Base-by-base conservation (phyloP, 1,284 basidiomycete species). In the Marasmius tenuissimus region DNA sequence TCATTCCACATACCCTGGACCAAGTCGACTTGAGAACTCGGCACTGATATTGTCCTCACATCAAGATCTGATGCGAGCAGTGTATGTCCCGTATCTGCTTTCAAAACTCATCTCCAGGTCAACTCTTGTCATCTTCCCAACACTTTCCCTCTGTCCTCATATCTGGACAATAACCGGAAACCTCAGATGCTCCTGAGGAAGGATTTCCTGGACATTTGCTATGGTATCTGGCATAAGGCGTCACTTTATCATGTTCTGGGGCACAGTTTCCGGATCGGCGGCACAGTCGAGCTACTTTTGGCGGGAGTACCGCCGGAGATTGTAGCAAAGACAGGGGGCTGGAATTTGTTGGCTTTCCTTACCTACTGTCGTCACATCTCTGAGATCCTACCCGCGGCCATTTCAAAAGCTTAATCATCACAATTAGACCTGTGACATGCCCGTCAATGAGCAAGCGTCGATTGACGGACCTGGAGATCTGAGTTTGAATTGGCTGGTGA, bases 361-460 rank as follows among this genome's bases (percentile, higher is more conserved):
- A 55, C 65, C 7, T 75, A 75, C 56, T 74, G 72, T 72, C 53
- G n/a, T n/a, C n/a, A n/a, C n/a, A n/a, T n/a, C n/a, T n/a, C n/a
- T n/a, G n/a, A n/a, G n/a, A n/a, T n/a, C n/a, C n/a, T n/a, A n/a
- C n/a, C n/a, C n/a, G n/a, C n/a, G n/a, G n/a, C n/a, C n/a, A n/a
- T n/a, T n/a, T n/a, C n/a, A n/a, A n/a, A n/a, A n/a, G n/a, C n/a
- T n/a, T n/a, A n/a, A n/a, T n/a, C n/a, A n/a, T n/a, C n/a, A n/a
- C n/a, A n/a, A n/a, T n/a, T n/a, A n/a, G n/a, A n/a, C n/a, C n/a
- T n/a, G n/a, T n/a, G n/a, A n/a, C n/a, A n/a, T n/a, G n/a, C n/a
- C n/a, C n/a, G n/a, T n/a, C n/a, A n/a, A n/a, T n/a, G n/a, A n/a
- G n/a, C n/a, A n/a, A n/a, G n/a, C n/a, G n/a, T n/a, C n/a, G n/a